Percentiles rank a stretch among this genome's conserved stretches.
phyloP scores from a whole-genome alignment of 768 basidiomycete species.

The Tricholoma bakamatsutake region DNA sequence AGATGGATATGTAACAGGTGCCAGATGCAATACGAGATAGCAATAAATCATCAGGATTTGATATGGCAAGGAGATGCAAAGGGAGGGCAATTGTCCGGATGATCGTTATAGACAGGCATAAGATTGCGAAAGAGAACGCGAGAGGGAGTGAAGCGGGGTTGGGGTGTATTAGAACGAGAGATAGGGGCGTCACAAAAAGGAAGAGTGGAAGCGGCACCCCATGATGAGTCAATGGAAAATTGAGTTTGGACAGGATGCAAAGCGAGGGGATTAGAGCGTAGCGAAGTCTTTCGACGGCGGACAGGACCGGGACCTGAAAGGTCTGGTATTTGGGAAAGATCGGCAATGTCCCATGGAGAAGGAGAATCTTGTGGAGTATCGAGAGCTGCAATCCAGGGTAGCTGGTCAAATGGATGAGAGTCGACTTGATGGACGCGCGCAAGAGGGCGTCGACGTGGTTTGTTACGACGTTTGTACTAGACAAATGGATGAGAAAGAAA shows the following conservation, averaged over 20 bases:
- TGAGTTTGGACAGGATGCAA: constrained; percentile 20
- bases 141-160: constrained; percentile 39
- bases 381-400: constrained; percentile 64
- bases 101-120: constrained; percentile 45
- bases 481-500: too few species aligned
- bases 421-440: constrained; percentile 26
- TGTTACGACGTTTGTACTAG: too few species aligned
- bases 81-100: constrained; percentile 27
- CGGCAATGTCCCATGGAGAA: constrained; percentile 43
- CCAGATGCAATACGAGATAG: background rate
- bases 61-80: constrained; percentile 5
- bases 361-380: constrained; percentile 37
- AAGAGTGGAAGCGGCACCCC: background rate
- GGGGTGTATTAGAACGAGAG: constrained; percentile 24
- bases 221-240: background rate
- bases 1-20: background rate
- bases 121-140: constrained; percentile 51
- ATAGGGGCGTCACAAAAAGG: constrained; percentile 15
- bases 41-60: background rate
- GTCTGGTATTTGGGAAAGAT: constrained; percentile 54
- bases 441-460: constrained; percentile 18
- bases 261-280: constrained; percentile 39
- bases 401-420: constrained; percentile 45
- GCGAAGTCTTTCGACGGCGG: constrained; percentile 49
- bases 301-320: constrained; percentile 44